Base-by-base conservation (phyloP, 2,329 filamentous ascomycete species). In the Trichoderma semiorbis region DNA sequence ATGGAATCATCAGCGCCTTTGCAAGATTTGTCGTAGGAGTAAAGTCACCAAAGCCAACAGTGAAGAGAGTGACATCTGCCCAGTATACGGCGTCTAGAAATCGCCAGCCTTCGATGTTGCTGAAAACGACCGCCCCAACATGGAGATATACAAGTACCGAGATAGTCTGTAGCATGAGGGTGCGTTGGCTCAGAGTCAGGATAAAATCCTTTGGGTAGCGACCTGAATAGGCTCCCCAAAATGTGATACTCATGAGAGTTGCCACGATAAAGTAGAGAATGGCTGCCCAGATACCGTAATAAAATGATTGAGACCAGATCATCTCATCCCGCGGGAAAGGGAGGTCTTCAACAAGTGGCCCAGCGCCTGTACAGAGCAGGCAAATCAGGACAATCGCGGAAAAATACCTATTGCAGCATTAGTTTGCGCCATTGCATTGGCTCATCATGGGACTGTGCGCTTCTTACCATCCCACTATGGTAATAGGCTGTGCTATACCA, bases 121-220 rank as follows among this genome's bases (percentile, higher is more conserved):
- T 89, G 78, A 96, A 97, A 0, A 97, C 83, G 0, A 91, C 87
- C 0, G 91, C 93, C 1, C 95, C 95, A 2, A 94, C 81, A 0
- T 93, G 89, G 0, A 98, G 84, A 84, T 96, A 97, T 62, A 93
- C 82, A 66, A 97, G 90, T 78, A 97, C 93, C 70, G 92, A 84
- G 81, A 97, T 97, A 1, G 94, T 97, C 81, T 98, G 95, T 32
- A 97, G 82, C 85, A 98, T 97, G 26, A 98, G 84, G 0, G 93
- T 97, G 11, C 95, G 88, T 80, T 98, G 95, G 73, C 91, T 92
- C 68, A 91, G 88, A 0, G 92, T 95, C 28, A 97, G 85, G 75
- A 87, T 84, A 75, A 97, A 97, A 77, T 94, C 91, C 75, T 93
- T 91, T 7, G 87, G 87, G 76, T 97, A 97, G 75, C 93, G 92